Base-by-base conservation (phyloP, 2,329 filamentous ascomycete genomes). In the Cadophora gregata region DNA sequence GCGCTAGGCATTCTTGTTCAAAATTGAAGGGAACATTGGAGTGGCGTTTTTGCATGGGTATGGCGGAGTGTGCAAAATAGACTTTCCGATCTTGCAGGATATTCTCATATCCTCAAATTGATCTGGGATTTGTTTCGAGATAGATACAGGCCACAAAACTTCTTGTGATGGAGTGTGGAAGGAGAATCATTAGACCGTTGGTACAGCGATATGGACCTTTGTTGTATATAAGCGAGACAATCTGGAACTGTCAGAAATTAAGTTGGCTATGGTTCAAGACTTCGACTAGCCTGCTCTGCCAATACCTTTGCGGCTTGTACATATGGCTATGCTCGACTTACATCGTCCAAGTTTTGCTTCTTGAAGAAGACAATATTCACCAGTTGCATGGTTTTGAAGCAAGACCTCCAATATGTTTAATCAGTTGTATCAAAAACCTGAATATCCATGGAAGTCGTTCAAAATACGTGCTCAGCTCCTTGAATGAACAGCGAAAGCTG, bases 131-230 rank as follows among this genome's bases (percentile, higher is more conserved):
- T 24, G 55, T 58, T 36, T 21, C n/a, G 33, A 58, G 31, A 58
- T 58, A 58, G 55, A 58, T 10, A 58, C 25, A 58, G 42, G 55
- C 33, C 55, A 38, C 31, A 36, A 24, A 58, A 36, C 55, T 42
- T 58, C 33, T 58, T 38, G 4, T 12, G 12, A 14, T 21, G 21
- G 31, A 42, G 21, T 21, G 10, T 12, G 50, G n/a, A 14, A 19
- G 1, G 55, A 27, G 27, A 38, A 36, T 12, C 14, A 38, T 24
- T 58, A 58, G 55, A 58, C 12, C 21, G 33, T 21, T 36, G 42
- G n/a, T 21, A 21, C 9, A 19, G 12, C 36, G 10, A 21, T 36
- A 12, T 12, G 55, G 21, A 10, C 42, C 24, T 38, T 29, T 24
- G 14, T 38, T 58, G 55, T 38, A 36, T 38, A 36, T 56, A 56